Base-by-base conservation (phyloP, 2,329 filamentous ascomycete genomes). In the Blastomyces parvus region DNA sequence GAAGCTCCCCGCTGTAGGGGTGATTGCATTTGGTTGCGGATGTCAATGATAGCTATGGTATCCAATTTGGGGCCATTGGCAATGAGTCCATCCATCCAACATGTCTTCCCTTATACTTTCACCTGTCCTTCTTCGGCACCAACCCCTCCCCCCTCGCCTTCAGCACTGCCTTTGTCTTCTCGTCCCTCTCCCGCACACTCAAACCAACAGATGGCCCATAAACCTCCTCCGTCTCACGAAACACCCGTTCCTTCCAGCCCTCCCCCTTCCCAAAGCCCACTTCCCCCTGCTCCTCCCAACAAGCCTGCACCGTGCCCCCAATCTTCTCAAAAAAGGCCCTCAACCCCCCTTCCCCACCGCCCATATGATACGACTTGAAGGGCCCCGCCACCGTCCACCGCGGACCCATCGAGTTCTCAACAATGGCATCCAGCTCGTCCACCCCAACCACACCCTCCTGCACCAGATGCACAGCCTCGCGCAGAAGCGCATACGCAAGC, bases 301-400 rank as follows among this genome's bases (percentile, higher is more conserved):
- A 82, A 27, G 72, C 78, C 67, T 82, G 78, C 61, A 85, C 79
- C 0, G 83, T 84, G 13, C 77, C 78, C 6, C 81, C 82, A 67
- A 86, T 80, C 67, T 85, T 85, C 56, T 79, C 75, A 67, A 85
- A 77, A 64, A 85, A 84, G 0, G 76, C 79, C 14, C 75, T 72
- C 63, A 85, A 71, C 0, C 84, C 83, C 1, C 77, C 79, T 13
- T 77, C 74, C 2, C 84, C 83, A 13, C 84, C 83, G 2, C 83
- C 83, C 60, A 82, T 82, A 73, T 83, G 80, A 72, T 85, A 86
- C 59, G 81, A 81, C 70, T 83, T 82, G 69, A 85, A 85, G 2
- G 83, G 81, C 1, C 83, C 83, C 27, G 80, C 80, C 7, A 83
- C 78, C 9, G 81, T 78, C 82, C 83, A 84, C 59, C 82, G 67